Evolutionary conservation across 2,329 filamentous ascomycete genomes (phyloP).

Genomic region (Chrysosphaeria jannelii): DNA sequence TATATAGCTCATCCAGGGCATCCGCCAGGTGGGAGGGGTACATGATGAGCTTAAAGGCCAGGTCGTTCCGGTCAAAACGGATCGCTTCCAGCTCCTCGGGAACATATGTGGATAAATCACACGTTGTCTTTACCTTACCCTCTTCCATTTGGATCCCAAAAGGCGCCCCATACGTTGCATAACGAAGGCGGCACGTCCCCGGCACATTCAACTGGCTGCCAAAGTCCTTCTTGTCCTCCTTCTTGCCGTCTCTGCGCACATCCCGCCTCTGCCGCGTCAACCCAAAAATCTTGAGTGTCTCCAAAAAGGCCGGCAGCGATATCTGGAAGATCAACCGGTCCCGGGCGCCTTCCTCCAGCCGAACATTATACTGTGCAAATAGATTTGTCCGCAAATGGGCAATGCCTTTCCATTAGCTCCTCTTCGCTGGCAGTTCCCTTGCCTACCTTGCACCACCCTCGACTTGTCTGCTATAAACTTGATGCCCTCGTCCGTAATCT

Average conservation of each 20-base stretch:
- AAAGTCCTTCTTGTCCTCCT: constrained; percentile 32
- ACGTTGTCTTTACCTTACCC: constrained; percentile 61
- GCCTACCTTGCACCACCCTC: constrained; percentile 63
- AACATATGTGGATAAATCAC: constrained; percentile 69
- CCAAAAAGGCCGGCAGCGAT: constrained; percentile 59
- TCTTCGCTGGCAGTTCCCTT: neutral
- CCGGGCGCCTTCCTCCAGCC: constrained; percentile 14
- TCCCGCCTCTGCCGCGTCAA: neutral
- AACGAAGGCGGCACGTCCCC: constrained; percentile 62
- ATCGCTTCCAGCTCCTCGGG: constrained; percentile 50
- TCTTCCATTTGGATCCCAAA: constrained; percentile 72
- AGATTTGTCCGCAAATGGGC: constrained; percentile 70
- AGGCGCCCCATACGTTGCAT: constrained; percentile 41
- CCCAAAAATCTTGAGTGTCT: constrained; percentile 85
- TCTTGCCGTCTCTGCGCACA: neutral
- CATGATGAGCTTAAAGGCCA: constrained; percentile 89
- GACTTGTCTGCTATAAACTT: constrained; percentile 71
- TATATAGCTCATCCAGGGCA: constrained; percentile 35
- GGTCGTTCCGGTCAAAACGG: constrained; percentile 51
- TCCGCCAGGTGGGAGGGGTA: constrained; percentile 43
- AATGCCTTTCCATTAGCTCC: constrained; percentile 17
- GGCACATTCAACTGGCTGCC: constrained; percentile 58
- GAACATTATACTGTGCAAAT: constrained; percentile 61
- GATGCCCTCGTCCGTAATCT: constrained; percentile 61
- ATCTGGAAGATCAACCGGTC: constrained; percentile 44